Conservation (phyloP, 177 flowering plant species). For the Vitis hybrid region DNA sequence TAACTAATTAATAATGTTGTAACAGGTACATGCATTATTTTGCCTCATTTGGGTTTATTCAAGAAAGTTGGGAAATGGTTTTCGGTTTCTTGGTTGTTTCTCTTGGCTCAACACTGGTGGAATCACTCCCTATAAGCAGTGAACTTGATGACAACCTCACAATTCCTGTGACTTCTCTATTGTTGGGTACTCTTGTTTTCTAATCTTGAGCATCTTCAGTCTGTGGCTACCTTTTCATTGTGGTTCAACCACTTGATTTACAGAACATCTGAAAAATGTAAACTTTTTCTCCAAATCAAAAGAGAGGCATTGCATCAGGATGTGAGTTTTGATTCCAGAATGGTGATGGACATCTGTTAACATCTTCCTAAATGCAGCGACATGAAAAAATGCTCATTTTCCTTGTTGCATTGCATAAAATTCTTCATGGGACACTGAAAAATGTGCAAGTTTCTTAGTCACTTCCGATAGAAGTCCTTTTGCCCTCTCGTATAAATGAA, state of each 20-base stretch:
- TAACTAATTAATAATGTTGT: neutral
- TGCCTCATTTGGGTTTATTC: constrained; percentile 57
- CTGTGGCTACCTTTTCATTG: neutral
- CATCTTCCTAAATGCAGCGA: too few species aligned
- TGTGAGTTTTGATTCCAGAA: too few species aligned
- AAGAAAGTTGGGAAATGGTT: constrained; percentile 52
- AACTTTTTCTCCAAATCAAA: too few species aligned
- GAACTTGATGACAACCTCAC: constrained; percentile 91
- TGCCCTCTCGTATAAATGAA: too few species aligned
- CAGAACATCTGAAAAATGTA: too few species aligned
- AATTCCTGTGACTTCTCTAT: constrained; percentile 61
- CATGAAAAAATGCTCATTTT: accelerated
- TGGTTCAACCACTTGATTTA: too few species aligned
- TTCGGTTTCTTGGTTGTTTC: constrained; percentile 68
- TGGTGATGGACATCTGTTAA: too few species aligned
- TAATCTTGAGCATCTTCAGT: constrained; percentile 18
- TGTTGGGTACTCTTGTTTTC: constrained; percentile 60
- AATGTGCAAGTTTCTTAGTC: too few species aligned
- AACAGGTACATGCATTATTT: constrained; percentile 85
- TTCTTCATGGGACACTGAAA: neutral
- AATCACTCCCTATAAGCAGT: constrained; percentile 84
- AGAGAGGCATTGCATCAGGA: too few species aligned
- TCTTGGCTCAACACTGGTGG: constrained; percentile 67
- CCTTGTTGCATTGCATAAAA: too few species aligned
- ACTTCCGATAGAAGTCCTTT: too few species aligned